Base-by-base conservation (phyloP, 371 early-diverging fungal species). In the Funneliformis caledonium region DNA sequence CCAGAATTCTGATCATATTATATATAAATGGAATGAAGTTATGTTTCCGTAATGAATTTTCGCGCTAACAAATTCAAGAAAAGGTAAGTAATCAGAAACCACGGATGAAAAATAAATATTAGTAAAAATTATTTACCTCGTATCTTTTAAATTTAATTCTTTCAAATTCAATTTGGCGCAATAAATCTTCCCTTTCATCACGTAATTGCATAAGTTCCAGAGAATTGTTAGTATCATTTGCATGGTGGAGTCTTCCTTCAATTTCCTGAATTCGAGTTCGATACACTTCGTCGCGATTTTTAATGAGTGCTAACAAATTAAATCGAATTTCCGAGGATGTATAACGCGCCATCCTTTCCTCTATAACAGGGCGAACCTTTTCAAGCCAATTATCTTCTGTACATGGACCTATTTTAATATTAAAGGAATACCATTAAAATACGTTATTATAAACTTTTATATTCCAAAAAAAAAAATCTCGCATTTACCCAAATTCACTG, bases 301-400 rank as follows among this genome's bases (percentile, higher is more conserved):
- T 87, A 8, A 91, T 92, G 19, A 97, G 86, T 0, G 96, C 96
- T 95, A 97, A 93, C 81, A 97, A 84, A 83, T 94, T 96, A 82
- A 97, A 97, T 67, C 95, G 90, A 56, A 97, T 89, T 84, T 96
- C 96, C 11, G 88, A 85, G 4, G 85, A 82, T 11, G 88, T 86
- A 82, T 92, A 92, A 19, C 85, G 86, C 0, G 86, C 87, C 91
- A 97, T 97, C 14, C 94, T 89, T 42, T 83, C 81, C 83, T 91
- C 89, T 50, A 97, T 94, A 2, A 92, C 92, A 45, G 89, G 89
- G 11, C 91, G 89, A 3, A 92, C 95, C 65, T 89, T 88, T 10
- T 85, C 82, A 1, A 93, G 83, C 96, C 97, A 96, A 74, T 90
- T 83, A 45, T 89, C 87, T 4, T 89, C 90, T 68, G 88, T 85